phyloP scores from a whole-genome alignment of 2,329 filamentous ascomycete species.

The Microthyrium microscopicum region DNA sequence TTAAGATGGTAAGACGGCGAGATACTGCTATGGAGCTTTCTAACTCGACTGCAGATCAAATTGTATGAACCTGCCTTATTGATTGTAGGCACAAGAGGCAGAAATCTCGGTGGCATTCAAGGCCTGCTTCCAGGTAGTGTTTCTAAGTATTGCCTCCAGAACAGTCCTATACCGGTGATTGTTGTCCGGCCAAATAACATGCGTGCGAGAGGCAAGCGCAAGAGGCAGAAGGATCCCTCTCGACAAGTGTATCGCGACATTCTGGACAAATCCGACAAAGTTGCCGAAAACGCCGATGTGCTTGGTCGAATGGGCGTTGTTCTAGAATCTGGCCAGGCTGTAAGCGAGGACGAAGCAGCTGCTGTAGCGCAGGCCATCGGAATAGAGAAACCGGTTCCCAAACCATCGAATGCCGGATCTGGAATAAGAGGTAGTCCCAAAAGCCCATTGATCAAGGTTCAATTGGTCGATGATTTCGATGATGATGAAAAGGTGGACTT shows the following conservation, averaged over 20 bases:
- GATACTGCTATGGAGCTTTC: not conserved
- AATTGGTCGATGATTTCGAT: too few relatives aligned
- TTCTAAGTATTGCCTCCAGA: conserved; percentile 87
- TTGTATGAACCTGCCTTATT: conserved; percentile 85
- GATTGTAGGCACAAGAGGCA: conserved; percentile 74
- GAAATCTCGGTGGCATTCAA: conserved; percentile 72
- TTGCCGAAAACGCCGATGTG: conserved; percentile 36
- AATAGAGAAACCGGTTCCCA: not conserved
- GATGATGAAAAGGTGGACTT: too few relatives aligned
- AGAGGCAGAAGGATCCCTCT: conserved; percentile 59
- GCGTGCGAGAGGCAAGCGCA: conserved; percentile 76
- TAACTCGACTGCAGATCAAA: conserved; percentile 45
- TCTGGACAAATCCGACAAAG: conserved; percentile 43
- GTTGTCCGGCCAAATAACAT: conserved; percentile 80
- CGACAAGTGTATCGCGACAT: conserved; percentile 66
- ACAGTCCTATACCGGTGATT: conserved; percentile 83
- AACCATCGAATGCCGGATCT: too few relatives aligned
- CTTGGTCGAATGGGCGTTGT: conserved; percentile 20
- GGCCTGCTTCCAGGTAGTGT: conserved; percentile 77
- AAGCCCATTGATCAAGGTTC: too few relatives aligned
- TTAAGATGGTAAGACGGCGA: conserved; percentile 53
- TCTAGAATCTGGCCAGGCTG: not conserved
- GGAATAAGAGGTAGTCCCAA: too few relatives aligned
- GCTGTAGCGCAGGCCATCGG: not conserved
- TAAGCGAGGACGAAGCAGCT: too few relatives aligned